Evolutionary conservation across 768 basidiomycete genomes (phyloP), one percentile per base, ranked within the genome.

Genomic region (Scleroderma bovista): DNA sequence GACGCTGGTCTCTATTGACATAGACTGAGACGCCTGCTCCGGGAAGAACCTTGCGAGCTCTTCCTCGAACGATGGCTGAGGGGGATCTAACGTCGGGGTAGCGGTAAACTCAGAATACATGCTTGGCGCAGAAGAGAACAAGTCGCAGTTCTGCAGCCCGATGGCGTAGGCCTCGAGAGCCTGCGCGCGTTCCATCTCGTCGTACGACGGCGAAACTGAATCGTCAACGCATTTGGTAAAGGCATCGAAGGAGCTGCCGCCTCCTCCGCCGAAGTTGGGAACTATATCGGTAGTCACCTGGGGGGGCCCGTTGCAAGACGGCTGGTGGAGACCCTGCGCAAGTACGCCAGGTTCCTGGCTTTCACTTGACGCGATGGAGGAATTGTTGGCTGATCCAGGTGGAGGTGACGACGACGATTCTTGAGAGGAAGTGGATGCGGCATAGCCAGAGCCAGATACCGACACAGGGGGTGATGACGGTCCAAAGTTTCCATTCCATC

Each of bases 401-500:
- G 37, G 47, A 34, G 19, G 43, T 13, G 50, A 41, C 6, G 39
- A 49, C 9, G 56, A 46, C 2, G 49, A 36, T 20, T 9, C 17
- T 10, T 50, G 39, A 20, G 50, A 31, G 1, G 41, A 16, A 34
- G 48, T 32, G 7, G 40, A 33, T 6, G 33, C 19, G 6, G 44
- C 19, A n/a, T 46, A 44, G 32, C 31, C 54, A 1, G 51, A 49
- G 31, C 40, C 22, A 12, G 19, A 19, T 23, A 41, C 20, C 11
- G 19, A 20, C 15, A 33, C 29, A 19, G 41, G 48, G 7, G 51
- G 47, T 13, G 51, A 50, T 37, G 47, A 45, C 42, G 59, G n/a
- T 43, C 34, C 58, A 32, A 26, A 50, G 16, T 70, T 61, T 22
- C 63, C 67, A 50, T 73, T 70, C 75, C 75, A 76, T 39, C 63